These are phyloP conservation scores for Gnetum montanum DNA, from an alignment of 75 land plant species.

Conservation along the genomic window DNA sequence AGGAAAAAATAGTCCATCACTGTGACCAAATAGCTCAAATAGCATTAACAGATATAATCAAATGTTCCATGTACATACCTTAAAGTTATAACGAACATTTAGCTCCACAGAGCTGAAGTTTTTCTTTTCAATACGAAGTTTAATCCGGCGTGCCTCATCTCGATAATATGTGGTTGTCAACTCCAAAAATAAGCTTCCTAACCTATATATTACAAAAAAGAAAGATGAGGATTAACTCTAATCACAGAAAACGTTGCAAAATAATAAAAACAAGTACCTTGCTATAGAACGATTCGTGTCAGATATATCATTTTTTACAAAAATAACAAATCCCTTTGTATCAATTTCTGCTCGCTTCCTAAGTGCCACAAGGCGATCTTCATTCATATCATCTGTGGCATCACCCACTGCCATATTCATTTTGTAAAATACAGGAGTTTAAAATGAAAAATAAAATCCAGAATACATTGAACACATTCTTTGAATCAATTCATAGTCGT, in stretches of 20 bases:
- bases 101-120: conserved; percentile 43
- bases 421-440: not conserved
- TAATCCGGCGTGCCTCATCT: conserved; percentile 84
- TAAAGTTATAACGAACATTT: conserved; percentile 77
- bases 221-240: not conserved
- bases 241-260: not conserved
- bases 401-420: not conserved
- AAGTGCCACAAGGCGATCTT: conserved; percentile 72
- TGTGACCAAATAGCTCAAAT: no score
- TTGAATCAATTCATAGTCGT: not conserved
- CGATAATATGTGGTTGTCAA: conserved; percentile 57
- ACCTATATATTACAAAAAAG: conserved; percentile 28
- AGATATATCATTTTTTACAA: conserved; percentile 37
- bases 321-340: conserved; percentile 44
- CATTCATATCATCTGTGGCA: conserved; percentile 84
- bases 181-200: conserved; percentile 62
- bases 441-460: not conserved
- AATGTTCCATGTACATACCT: conserved; percentile 28
- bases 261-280: conserved; percentile 30
- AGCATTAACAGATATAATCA: not conserved
- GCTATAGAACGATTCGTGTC: conserved; percentile 64
- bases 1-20: not conserved
- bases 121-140: conserved; percentile 74
- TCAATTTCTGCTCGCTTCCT: conserved; percentile 95
- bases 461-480: not conserved